Evolutionary conservation across 768 basidiomycete species (phyloP).

Genomic region (Kwoniella newhampshirensis): DNA sequence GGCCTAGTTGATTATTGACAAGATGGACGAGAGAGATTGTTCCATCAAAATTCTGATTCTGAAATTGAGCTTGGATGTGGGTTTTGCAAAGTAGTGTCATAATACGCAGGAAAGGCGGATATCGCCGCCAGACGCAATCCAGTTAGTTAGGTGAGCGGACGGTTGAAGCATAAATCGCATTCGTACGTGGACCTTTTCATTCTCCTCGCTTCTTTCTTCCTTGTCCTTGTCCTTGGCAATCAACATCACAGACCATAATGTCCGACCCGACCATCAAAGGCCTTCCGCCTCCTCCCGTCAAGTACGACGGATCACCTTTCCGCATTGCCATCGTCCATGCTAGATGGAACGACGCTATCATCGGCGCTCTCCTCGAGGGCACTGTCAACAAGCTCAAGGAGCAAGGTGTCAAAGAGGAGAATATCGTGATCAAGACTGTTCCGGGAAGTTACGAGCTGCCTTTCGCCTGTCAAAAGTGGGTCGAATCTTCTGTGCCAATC

Average conservation of each 20-base stretch:
- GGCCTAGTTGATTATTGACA: not conserved
- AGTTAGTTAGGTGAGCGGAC: too few relatives aligned
- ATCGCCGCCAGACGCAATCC: conserved; percentile 5
- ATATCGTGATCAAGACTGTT: conserved; percentile 87
- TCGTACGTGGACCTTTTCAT: not conserved
- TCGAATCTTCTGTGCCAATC: conserved; percentile 12
- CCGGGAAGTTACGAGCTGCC: conserved; percentile 96
- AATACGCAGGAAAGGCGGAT: not conserved
- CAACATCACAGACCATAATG: conserved; percentile 28
- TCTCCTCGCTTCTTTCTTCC: not conserved
- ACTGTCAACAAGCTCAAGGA: conserved; percentile 75
- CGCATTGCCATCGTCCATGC: conserved; percentile 92
- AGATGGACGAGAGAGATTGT: not conserved
- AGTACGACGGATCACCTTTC: conserved; percentile 75
- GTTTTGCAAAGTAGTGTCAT: not conserved
- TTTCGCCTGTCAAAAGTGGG: conserved; percentile 75
- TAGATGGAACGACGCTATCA: conserved; percentile 87
- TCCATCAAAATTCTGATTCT: conserved; percentile 7
- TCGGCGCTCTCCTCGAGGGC: conserved; percentile 80
- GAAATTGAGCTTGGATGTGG: not conserved
- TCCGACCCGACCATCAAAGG: conserved; percentile 71
- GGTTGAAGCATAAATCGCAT: too few relatives aligned
- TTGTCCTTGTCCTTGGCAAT: not conserved
- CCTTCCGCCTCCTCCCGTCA: conserved; percentile 61
- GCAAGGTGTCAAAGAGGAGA: conserved; percentile 80